Conservation (phyloP, 1,139 yeast genomes). For the Pneumocystis oryctolagi region DNA sequence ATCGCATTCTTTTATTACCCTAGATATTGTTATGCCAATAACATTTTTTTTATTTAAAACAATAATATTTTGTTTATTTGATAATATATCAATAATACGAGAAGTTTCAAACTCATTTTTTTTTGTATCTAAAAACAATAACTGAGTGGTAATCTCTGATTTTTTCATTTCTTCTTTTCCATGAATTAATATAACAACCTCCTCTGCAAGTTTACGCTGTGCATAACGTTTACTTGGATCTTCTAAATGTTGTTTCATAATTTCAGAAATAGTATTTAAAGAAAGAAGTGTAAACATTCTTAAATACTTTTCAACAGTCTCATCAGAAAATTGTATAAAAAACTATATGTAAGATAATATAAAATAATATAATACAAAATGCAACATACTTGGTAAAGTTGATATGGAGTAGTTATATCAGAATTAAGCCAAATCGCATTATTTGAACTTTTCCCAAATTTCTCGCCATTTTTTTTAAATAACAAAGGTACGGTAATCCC, state of each 20-base stretch:
- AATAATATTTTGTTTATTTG: slow-evolving; percentile 44
- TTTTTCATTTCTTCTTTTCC: slow-evolving; percentile 63
- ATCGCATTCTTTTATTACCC: slow-evolving; percentile 2
- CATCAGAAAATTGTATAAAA: slow-evolving; percentile 68
- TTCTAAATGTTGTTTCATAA: slow-evolving; percentile 37
- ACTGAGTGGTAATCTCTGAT: slow-evolving; percentile 48
- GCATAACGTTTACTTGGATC: slow-evolving; percentile 56
- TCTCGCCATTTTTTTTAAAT: slow-evolving; percentile 80
- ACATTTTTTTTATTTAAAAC: slow-evolving; percentile 28
- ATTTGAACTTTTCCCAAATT: slow-evolving; percentile 95
- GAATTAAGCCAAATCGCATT: slow-evolving; percentile 83
- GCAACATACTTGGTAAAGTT: slow-evolving; percentile 49
- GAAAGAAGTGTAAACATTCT: slow-evolving; percentile 73
- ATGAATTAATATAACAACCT: slow-evolving; percentile 74
- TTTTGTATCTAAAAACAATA: slow-evolving; percentile 48
- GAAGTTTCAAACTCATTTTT: slow-evolving; percentile 33
- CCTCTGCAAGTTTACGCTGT: slow-evolving; percentile 64
- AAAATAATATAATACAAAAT: neutral
- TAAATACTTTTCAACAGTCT: slow-evolving; percentile 52
- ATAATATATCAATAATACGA: slow-evolving; percentile 44
- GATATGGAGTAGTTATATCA: slow-evolving; percentile 58
- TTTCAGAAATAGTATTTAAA: slow-evolving; percentile 36
- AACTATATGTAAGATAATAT: slow-evolving; percentile 23
- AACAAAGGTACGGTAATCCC: slow-evolving; percentile 85
- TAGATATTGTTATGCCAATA: slow-evolving; percentile 24